Percentiles rank a stretch among this genome's conserved stretches.
These are phyloP conservation scores for Trichosporon ovoides DNA, from an alignment of 1,284 basidiomycete species.

Conservation along the genomic window DNA sequence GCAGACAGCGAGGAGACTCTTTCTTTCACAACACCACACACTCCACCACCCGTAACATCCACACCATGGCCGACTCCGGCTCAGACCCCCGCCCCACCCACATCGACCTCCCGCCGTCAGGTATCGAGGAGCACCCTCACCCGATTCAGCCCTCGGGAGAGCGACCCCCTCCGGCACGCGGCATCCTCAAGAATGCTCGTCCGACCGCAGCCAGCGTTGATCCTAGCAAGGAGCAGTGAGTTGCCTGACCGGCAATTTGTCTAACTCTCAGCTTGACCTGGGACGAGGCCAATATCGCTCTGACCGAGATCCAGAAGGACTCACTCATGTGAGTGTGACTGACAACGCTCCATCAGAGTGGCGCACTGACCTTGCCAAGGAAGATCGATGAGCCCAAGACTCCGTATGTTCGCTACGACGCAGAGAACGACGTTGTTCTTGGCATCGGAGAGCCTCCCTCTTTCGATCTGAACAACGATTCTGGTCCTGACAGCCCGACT, in stretches of 20 bases:
- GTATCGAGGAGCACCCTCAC: slow-evolving; percentile 17
- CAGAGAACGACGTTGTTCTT: slow-evolving; percentile 68
- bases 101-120: neutral
- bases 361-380: slow-evolving; percentile 21
- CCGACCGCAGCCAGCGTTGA: slow-evolving; percentile 19
- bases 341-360: neutral
- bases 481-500: slow-evolving; percentile 8
- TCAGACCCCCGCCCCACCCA: slow-evolving; percentile 1
- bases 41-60: neutral
- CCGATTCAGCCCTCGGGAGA: slow-evolving; percentile 22
- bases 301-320: slow-evolving; percentile 86
- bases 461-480: slow-evolving; percentile 34
- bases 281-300: slow-evolving; percentile 85
- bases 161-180: slow-evolving; percentile 34
- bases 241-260: neutral
- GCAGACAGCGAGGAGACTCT: too few species aligned
- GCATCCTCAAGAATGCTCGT: slow-evolving; percentile 47
- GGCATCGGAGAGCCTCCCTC: slow-evolving; percentile 64
- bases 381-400: slow-evolving; percentile 96
- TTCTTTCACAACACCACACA: neutral
- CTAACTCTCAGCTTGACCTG: slow-evolving; percentile 60
- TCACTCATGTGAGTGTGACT: slow-evolving; percentile 70
- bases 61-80: slow-evolving; percentile 13
- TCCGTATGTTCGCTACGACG: slow-evolving; percentile 82
- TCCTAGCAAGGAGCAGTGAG: slow-evolving; percentile 15